Evolutionary conservation across 225 moss, liverwort and hornwort species (phyloP), one percentile per base, ranked within the genome.

Genomic region (Pseudisothecium myosuroides): DNA sequence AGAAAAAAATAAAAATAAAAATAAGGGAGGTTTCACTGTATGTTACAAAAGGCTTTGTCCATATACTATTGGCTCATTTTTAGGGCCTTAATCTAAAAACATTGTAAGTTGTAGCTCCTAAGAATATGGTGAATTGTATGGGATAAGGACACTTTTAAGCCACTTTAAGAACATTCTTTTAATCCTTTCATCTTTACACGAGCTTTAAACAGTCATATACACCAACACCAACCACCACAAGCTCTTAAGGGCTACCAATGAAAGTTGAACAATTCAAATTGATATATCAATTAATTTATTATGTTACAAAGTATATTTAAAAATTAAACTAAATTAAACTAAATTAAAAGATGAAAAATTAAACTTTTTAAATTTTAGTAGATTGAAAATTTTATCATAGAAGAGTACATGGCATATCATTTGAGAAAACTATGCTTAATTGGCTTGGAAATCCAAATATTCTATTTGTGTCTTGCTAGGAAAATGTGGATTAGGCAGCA

Each of bases 41-140:
- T 9, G 32, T 5, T 64, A 1, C 9, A 5, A 14, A 2, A 71
- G 7, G 24, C 26, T 41, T 41, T 69, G 23, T 39, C 3, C 1
- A 14, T 41, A 2, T 37, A 22, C 10, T 3, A 37, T 37, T 67
- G 65, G 3, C 37, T 37, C 19, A 18, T 68, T 39, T 22, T 68
- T 7, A 10, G 39, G 10, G 12, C 23, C 12, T 23, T 68, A 1
- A 68, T n/a, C 0, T 22, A 0, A 22, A 37, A n/a, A n/a, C 2
- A 3, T 41, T 26, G 6, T 14, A 71, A 1, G 17, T 26, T 8
- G 12, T 71, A 71, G 26, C 8, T 14, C 1, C 41, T 15, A 36
- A 22, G 1, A 37, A 67, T 67, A 20, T 67, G 6, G 22, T 13
- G 10, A 13, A 69, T 24, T 22, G 3, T n/a, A 22, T 2, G 13